Percentiles rank a stretch among this genome's conserved stretches.
Evolutionary conservation across 208 protist genomes (phyloP).

Genomic region (Crithidia fasciculata): DNA sequence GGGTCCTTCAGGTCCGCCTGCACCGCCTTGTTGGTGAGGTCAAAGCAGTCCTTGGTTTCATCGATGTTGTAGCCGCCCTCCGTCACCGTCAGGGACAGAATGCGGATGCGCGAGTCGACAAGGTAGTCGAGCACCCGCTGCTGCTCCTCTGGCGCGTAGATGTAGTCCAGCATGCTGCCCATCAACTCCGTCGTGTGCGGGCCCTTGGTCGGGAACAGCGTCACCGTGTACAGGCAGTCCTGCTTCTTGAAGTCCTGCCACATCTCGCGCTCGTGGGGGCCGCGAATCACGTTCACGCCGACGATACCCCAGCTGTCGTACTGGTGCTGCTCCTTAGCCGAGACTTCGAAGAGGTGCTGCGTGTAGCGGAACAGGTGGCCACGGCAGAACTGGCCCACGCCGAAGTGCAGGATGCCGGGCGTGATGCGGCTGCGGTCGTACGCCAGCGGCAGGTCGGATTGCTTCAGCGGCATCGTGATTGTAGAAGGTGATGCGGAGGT

Average conservation of each 20-base stretch:
- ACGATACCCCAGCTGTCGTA: constrained; percentile 40
- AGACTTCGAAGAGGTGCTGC: constrained; percentile 37
- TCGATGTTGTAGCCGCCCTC: constrained; percentile 64
- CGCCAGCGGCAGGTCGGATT: constrained; percentile 20
- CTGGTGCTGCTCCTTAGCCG: constrained; percentile 25
- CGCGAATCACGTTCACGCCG: constrained; percentile 39
- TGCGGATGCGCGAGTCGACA: constrained; percentile 37
- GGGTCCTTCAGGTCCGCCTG: constrained; percentile 34
- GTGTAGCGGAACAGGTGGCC: constrained; percentile 45
- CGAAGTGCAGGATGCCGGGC: constrained; percentile 43
- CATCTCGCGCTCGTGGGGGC: constrained; percentile 35
- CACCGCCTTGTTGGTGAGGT: constrained; percentile 31
- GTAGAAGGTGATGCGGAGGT: background rate
- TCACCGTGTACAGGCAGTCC: constrained; percentile 47
- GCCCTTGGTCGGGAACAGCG: constrained; percentile 35
- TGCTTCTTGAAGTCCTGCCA: constrained; percentile 47
- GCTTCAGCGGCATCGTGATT: constrained; percentile 20
- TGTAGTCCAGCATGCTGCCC: constrained; percentile 41
- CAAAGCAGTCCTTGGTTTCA: constrained; percentile 39
- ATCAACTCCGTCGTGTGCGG: constrained; percentile 26
- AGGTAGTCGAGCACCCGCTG: constrained; percentile 34
- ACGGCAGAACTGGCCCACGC: constrained; percentile 45
- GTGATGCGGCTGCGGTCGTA: constrained; percentile 40
- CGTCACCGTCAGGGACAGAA: constrained; percentile 50
- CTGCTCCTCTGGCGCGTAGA: constrained; percentile 43